Evolutionary conservation across 345 rosid species (phyloP).

Genomic region (Gossypium mustelinum): DNA sequence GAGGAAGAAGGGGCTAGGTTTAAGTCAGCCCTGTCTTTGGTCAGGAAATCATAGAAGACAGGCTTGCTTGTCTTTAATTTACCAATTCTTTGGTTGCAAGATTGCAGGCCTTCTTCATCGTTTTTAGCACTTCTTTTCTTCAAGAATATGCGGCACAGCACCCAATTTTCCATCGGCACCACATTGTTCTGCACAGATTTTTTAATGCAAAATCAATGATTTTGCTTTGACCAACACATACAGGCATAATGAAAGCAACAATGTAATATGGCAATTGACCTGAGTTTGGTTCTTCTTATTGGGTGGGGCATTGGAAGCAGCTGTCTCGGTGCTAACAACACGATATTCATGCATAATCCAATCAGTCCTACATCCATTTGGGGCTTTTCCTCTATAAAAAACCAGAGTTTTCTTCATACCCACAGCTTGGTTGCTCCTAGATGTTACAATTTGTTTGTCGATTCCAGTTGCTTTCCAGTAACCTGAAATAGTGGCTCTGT

Average conservation of each 20-base stretch:
- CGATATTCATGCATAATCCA: constrained; percentile 99
- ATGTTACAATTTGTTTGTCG: constrained; percentile 61
- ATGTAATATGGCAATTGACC: not conserved
- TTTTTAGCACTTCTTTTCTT: constrained; percentile 68
- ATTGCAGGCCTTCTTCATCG: constrained; percentile 33
- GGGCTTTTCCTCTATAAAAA: constrained; percentile 87
- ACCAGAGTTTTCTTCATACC: constrained; percentile 96
- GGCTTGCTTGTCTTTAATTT: constrained; percentile 36
- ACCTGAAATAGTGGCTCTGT: constrained; percentile 79
- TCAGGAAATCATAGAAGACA: constrained; percentile 78
- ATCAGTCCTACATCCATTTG: constrained; percentile 74
- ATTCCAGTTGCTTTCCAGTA: constrained; percentile 97
- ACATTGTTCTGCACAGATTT: constrained; percentile 35
- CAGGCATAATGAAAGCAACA: not conserved
- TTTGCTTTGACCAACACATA: not conserved
- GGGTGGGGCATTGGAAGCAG: constrained; percentile 1
- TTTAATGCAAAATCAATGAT: constrained; percentile 2
- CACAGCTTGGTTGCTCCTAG: constrained; percentile 52
- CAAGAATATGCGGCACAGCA: constrained; percentile 83
- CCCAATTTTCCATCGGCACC: constrained; percentile 69
- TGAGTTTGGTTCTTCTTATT: not conserved
- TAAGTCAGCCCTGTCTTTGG: constrained; percentile 51
- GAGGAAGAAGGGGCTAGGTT: constrained; percentile 56
- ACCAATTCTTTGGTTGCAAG: constrained; percentile 30
- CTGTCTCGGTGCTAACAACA: constrained; percentile 27